Percentiles rank a stretch among this genome's conserved stretches.
phyloP scores from a whole-genome alignment of 306 rosid genomes.

The Cicer judaicum region DNA sequence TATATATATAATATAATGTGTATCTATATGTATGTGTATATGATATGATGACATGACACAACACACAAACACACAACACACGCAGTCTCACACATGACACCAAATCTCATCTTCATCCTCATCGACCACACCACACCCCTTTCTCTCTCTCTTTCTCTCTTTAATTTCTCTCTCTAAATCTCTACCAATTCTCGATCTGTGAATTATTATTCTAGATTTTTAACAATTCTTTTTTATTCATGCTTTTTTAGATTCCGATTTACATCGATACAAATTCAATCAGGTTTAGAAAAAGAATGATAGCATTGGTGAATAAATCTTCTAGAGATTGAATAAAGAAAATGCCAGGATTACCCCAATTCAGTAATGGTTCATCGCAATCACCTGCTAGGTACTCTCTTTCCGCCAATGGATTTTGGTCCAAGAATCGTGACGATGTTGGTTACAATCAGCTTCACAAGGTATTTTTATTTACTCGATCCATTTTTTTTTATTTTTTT shows the following conservation, averaged over 20 bases:
- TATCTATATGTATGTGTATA: neutral
- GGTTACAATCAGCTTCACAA: slow-evolving; percentile 75
- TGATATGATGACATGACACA: slow-evolving; percentile 4
- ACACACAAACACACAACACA: slow-evolving; percentile 32
- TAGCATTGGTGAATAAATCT: slow-evolving; percentile 49
- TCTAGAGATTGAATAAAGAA: slow-evolving; percentile 47
- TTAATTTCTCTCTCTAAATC: slow-evolving; percentile 49
- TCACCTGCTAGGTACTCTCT: slow-evolving; percentile 51
- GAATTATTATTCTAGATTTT: slow-evolving; percentile 26
- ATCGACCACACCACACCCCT: slow-evolving; percentile 51
- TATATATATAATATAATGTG: slow-evolving; percentile 29
- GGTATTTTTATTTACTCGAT: slow-evolving; percentile 49
- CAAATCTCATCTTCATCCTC: slow-evolving; percentile 75
- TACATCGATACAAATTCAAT: slow-evolving; percentile 29
- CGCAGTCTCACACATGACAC: slow-evolving; percentile 53
- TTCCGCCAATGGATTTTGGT: slow-evolving; percentile 77
- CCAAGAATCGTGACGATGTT: slow-evolving; percentile 72
- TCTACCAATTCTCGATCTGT: slow-evolving; percentile 47
- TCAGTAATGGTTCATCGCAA: slow-evolving; percentile 60
- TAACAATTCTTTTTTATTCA: slow-evolving; percentile 14
- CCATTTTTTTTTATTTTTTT: neutral
- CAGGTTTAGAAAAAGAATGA: slow-evolving; percentile 49
- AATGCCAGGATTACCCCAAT: slow-evolving; percentile 87
- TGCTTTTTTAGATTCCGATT: slow-evolving; percentile 34
- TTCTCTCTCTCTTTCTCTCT: no score